Percentiles rank a stretch among this genome's conserved stretches.
phyloP scores from a whole-genome alignment of 768 basidiomycete genomes.

The Boletus rubescentipes region DNA sequence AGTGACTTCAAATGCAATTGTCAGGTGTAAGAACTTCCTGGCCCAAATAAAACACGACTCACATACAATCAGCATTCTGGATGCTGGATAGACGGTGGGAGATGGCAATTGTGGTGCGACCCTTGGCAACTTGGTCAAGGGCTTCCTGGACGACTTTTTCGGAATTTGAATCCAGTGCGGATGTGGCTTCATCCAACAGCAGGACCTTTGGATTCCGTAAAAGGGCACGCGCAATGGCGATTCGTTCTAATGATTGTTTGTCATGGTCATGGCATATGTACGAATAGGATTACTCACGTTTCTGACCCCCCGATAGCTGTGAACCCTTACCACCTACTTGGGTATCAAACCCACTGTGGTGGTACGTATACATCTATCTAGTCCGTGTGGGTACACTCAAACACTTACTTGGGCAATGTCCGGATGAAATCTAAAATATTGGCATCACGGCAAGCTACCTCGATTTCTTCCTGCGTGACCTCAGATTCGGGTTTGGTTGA shows the following conservation, averaged over 20 bases:
- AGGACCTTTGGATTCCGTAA: constrained; percentile 88
- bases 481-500: constrained; percentile 72
- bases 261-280: too few species aligned
- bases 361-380: constrained; percentile 6
- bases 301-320: constrained; percentile 86
- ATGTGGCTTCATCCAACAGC: constrained; percentile 88
- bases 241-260: constrained; percentile 42
- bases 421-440: constrained; percentile 91
- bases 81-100: constrained; percentile 93
- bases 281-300: constrained; percentile 50
- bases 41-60: constrained; percentile 27
- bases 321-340: constrained; percentile 90
- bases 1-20: constrained; percentile 54
- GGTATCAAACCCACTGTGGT: constrained; percentile 79
- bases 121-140: constrained; percentile 87
- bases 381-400: not conserved
- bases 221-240: constrained; percentile 90
- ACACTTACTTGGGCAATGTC: constrained; percentile 71
- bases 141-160: constrained; percentile 95
- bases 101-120: constrained; percentile 92
- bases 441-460: constrained; percentile 80
- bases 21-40: not conserved
- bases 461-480: constrained; percentile 85
- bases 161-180: constrained; percentile 84
- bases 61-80: constrained; percentile 89